These are phyloP conservation scores for Hymenoscyphus fraxineus DNA, from an alignment of 2,329 filamentous ascomycete genomes.

Conservation along the genomic window DNA sequence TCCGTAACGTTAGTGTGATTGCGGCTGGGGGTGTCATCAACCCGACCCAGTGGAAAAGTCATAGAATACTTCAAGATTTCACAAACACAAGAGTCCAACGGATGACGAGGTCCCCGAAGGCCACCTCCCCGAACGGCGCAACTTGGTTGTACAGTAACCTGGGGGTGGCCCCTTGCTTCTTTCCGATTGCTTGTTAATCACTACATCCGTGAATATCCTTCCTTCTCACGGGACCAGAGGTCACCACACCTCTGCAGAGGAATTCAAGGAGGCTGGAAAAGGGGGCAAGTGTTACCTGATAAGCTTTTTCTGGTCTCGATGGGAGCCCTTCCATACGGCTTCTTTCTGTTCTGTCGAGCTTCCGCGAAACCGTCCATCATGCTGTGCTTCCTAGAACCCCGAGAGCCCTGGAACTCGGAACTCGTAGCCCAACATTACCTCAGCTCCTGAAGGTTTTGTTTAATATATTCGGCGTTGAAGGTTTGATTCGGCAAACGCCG, in stretches of 20 bases:
- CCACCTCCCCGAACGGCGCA: conserved; percentile 3
- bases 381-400: conserved; percentile 4
- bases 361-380: conserved; percentile 1
- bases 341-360: conserved; percentile 8
- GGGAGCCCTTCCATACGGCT: conserved; percentile 20
- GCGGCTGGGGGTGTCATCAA: conserved; percentile 14
- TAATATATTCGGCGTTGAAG: not conserved
- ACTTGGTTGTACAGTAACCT: conserved; percentile 7
- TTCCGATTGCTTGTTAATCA: conserved; percentile 7
- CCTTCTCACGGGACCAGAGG: conserved; percentile 10
- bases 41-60: conserved; percentile 9
- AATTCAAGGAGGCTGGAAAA: conserved; percentile 12
- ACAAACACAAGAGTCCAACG: conserved; percentile 8
- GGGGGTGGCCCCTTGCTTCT: conserved; percentile 1
- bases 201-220: conserved; percentile 15
- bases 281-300: conserved; percentile 20
- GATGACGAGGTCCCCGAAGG: conserved; percentile 11
- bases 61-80: conserved; percentile 9
- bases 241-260: conserved; percentile 19
- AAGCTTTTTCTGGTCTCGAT: conserved; percentile 11
- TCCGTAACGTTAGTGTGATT: conserved; percentile 10
- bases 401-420: conserved; percentile 6
- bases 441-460: not conserved
- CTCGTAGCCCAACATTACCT: not conserved
- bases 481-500: not conserved